Evolutionary conservation across 768 basidiomycete genomes (phyloP), one percentile per base, ranked within the genome.

Genomic region (Sarcodon sp.): DNA sequence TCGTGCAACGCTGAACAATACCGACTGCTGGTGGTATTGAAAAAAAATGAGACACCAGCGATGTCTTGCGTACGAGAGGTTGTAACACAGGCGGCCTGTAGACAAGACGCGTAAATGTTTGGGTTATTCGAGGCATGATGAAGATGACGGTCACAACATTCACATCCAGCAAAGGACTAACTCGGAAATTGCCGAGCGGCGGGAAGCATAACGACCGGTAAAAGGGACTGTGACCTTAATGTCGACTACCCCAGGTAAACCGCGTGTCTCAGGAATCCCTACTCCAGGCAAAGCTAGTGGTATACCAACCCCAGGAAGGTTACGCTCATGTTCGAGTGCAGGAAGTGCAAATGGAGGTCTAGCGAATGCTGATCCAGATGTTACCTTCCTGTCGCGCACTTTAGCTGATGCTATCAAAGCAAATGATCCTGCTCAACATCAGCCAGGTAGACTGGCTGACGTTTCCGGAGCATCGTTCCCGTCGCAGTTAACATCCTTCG

Each of bases 351-450:
- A 66, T 34, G 57, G 63, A 18, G 53, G 54, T 31, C 32, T 39
- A 35, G 50, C 56, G 33, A 53, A 64, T 33, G 55, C 62, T 31
- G 51, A 59, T 46, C 21, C 21, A 27, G 75, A 81, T 56, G 65
- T 68, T 47, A 77, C 83, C 44, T 79, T 72, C 53, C 76, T 81
- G 58, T 72, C 77, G 43, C 76, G 75, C 55, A 81, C 86, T n/a
- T 81, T 89, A 53, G 77, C 72, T 38, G 86, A 87, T 53, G 87
- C 87, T 31, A 77, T 89, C 60, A 83, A 73, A 59, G 76, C 84
- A 47, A 87, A 89, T 55, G 83, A 89, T 59, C 87, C 87, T 35
- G 76, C 82, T 13, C 74, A 76, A 38, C 86, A 88, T 61, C 76
- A 80, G 46, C 55, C 68, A 47, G 64, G 64, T 43, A 55, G 70